Base-by-base conservation (phyloP, 345 rosid genomes). In the Pistacia integerrima region DNA sequence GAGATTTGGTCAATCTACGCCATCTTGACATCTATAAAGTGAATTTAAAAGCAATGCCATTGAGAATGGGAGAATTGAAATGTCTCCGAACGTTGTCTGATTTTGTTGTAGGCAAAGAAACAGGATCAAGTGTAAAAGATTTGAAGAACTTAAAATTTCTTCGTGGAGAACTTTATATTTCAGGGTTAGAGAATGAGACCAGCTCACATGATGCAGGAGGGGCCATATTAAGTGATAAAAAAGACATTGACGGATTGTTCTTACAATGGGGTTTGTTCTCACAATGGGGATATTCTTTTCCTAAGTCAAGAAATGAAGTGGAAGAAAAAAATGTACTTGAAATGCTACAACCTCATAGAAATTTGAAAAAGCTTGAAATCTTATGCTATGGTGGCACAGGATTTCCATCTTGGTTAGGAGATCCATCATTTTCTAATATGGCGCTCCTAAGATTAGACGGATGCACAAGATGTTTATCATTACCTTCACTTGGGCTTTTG, bases 1-100 rank as follows among this genome's bases (percentile, higher is more conserved):
- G 10, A 2, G 4, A 65, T 3, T 51, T 67, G 49, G 35, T 44
- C 8, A 75, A 75, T 20, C n/a, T 67, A 71, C 46, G 4, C 7
- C 48, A 66, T 75, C 72, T 76, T 38, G 67, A 58, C 33, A 59
- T 76, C 0, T 58, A 6, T 4, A n/a, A 20, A 49, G 11, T 56
- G 22, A 30, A 48, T 5, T 12, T 67, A 57, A 18, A 11, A 18
- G 61, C n/a, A 18, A 18, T 57, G 11, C 61, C 12, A 64, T 7
- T 57, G 30, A 28, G 61, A 57, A 57, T 57, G n/a, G 22, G 22
- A 20, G 61, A 57, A 57, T 57, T 57, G 25, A 57, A 57, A 57
- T 57, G 61, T 57, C 61, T n/a, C 20, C 28, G 10, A 11, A 57
- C 28, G 10, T n/a, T 57, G 61, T 20, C 30, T 8, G 22, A 57